Conservation (phyloP, 2,329 filamentous ascomycete genomes). For the Phaeosphaeria sp. region DNA sequence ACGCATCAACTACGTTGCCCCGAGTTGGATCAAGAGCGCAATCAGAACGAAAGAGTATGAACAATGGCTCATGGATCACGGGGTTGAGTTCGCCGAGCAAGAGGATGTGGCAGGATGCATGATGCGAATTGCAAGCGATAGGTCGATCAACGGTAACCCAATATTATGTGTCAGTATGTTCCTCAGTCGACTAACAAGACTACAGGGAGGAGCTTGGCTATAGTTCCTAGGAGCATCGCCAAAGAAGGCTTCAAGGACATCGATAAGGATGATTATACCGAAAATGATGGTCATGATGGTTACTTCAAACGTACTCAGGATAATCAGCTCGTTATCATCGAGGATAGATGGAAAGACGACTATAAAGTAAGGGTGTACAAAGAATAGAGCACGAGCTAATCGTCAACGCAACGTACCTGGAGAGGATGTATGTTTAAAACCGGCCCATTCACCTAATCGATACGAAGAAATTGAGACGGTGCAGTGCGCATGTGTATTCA, state of each 20-base stretch:
- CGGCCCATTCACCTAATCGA: too few relatives aligned
- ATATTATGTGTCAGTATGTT: neutral
- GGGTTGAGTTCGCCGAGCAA: conserved; percentile 49
- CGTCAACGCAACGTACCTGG: too few relatives aligned
- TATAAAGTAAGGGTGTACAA: conserved; percentile 47
- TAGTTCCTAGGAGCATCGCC: conserved; percentile 46
- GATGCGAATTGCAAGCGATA: conserved; percentile 38
- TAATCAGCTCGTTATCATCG: conserved; percentile 51
- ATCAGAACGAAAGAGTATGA: conserved; percentile 50
- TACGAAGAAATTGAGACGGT: too few relatives aligned
- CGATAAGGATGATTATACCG: conserved; percentile 46
- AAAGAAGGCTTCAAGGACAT: conserved; percentile 52
- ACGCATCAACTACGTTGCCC: conserved; percentile 25
- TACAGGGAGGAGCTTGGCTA: conserved; percentile 50
- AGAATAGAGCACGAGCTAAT: too few relatives aligned
- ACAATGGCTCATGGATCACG: conserved; percentile 48
- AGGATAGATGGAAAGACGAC: conserved; percentile 51
- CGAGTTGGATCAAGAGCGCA: conserved; percentile 28
- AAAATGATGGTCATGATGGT: conserved; percentile 39
- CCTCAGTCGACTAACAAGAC: neutral
- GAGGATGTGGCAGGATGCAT: conserved; percentile 43
- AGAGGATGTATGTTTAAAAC: too few relatives aligned
- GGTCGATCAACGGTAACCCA: conserved; percentile 28
- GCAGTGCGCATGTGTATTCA: too few relatives aligned
- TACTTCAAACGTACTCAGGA: conserved; percentile 51